phyloP scores from a whole-genome alignment of 2,329 filamentous ascomycete genomes.

The Fusarium subtropicale region DNA sequence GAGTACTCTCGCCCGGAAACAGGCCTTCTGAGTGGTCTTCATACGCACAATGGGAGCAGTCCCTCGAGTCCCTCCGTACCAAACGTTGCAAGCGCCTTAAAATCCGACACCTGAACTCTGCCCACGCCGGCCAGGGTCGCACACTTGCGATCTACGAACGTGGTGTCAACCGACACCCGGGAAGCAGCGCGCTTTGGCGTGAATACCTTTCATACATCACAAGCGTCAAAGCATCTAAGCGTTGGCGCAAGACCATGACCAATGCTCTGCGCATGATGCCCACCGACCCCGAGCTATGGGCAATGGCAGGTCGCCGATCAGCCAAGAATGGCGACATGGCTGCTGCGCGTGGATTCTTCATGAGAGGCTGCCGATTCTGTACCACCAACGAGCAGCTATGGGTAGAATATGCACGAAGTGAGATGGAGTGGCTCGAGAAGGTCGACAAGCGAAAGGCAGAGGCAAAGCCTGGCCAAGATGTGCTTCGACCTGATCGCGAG shows the following conservation, averaged over 20 bases:
- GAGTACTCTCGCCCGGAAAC: constrained; percentile 83
- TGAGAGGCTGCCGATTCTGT: constrained; percentile 89
- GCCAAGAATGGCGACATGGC: constrained; percentile 89
- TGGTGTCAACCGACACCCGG: constrained; percentile 84
- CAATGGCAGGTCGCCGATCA: constrained; percentile 82
- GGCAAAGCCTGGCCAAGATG: constrained; percentile 60
- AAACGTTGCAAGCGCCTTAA: constrained; percentile 87
- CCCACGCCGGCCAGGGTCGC: constrained; percentile 80
- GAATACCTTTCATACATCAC: constrained; percentile 88
- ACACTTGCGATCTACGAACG: constrained; percentile 92
- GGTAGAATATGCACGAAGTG: constrained; percentile 89
- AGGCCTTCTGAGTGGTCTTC: constrained; percentile 82
- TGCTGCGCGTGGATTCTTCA: constrained; percentile 86
- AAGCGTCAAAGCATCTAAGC: constrained; percentile 72
- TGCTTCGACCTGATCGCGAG: constrained; percentile 60
- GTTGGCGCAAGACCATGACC: constrained; percentile 73
- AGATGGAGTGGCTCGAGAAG: constrained; percentile 91
- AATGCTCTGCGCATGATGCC: constrained; percentile 87
- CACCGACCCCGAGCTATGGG: constrained; percentile 84
- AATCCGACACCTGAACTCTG: constrained; percentile 73
- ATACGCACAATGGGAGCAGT: constrained; percentile 80
- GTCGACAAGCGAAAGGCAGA: constrained; percentile 78
- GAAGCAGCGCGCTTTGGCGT: constrained; percentile 84
- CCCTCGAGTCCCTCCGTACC: constrained; percentile 78
- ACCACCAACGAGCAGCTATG: constrained; percentile 79